Evolutionary conservation across 2,329 filamentous ascomycete genomes (phyloP).

Genomic region (Cladosporium colombiae): DNA sequence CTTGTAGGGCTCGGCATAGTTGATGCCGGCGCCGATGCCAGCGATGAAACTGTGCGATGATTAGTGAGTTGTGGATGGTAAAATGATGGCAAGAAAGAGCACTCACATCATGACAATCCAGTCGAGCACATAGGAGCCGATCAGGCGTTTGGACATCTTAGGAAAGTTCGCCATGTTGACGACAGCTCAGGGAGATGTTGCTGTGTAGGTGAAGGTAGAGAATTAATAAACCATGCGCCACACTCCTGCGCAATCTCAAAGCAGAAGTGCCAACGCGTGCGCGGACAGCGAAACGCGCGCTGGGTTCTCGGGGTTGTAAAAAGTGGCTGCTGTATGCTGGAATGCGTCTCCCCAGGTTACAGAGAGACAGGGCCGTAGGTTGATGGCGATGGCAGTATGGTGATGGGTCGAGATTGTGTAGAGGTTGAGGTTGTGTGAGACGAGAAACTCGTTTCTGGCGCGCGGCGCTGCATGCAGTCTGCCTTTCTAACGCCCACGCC

Average conservation of each 20-base stretch:
- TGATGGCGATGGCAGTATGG: background rate
- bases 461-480: constrained; percentile 14
- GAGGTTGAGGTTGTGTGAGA: background rate
- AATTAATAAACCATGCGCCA: background rate
- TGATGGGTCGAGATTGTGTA: background rate
- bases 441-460: background rate
- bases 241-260: background rate
- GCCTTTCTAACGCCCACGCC: background rate
- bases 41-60: constrained; percentile 25
- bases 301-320: background rate
- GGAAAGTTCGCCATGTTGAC: constrained; percentile 12
- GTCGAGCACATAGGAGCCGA: constrained; percentile 70
- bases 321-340: background rate
- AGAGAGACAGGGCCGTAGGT: background rate
- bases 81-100: constrained; percentile 8
- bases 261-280: constrained; percentile 1
- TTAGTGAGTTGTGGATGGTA: constrained; percentile 11
- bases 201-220: background rate
- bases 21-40: constrained; percentile 51
- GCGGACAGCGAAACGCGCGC: constrained; percentile 11
- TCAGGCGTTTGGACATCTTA: constrained; percentile 43
- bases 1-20: constrained; percentile 63
- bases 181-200: background rate
- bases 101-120: constrained; percentile 68
- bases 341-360: constrained; percentile 10